phyloP scores from a whole-genome alignment of 2,329 filamentous ascomycete genomes.

The Didymosphaeria variabile region DNA sequence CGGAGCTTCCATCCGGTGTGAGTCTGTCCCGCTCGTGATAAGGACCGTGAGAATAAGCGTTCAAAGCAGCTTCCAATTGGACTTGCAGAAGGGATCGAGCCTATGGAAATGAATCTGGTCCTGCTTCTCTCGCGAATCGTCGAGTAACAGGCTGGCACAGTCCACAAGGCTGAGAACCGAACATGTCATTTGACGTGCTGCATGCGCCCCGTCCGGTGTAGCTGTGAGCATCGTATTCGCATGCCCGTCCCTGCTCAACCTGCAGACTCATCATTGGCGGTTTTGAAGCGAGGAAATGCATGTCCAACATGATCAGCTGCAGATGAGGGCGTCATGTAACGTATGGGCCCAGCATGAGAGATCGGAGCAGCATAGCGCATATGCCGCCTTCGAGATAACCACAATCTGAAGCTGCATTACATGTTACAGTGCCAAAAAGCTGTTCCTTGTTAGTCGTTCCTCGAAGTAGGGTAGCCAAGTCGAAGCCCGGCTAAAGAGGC shows the following conservation, averaged over 20 bases:
- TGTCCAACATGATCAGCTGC: conserved; percentile 24
- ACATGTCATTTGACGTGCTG: conserved; percentile 16
- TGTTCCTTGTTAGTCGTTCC: conserved; percentile 8
- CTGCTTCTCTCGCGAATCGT: background rate
- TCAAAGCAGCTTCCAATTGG: conserved; percentile 12
- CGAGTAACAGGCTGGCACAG: conserved; percentile 18
- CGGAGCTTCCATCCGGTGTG: conserved; percentile 25
- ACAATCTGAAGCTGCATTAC: background rate
- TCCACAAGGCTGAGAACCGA: conserved; percentile 23
- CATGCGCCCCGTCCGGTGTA: conserved; percentile 23
- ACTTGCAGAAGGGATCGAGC: conserved; percentile 16
- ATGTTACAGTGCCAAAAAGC: background rate
- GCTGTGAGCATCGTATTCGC: conserved; percentile 8
- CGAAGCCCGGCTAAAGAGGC: background rate
- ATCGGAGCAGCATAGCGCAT: background rate
- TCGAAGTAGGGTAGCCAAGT: background rate
- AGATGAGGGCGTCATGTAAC: conserved; percentile 16
- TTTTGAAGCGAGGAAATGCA: conserved; percentile 3
- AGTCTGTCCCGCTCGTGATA: conserved; percentile 5
- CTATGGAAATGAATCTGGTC: conserved; percentile 15
- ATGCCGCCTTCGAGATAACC: background rate
- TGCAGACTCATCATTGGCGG: conserved; percentile 16
- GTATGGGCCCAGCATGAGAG: background rate
- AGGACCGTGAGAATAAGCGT: conserved; percentile 9
- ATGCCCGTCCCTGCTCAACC: conserved; percentile 10